Evolutionary conservation across 768 basidiomycete species (phyloP), one percentile per base, ranked within the genome.

Genomic region (Kwoniella sp.): DNA sequence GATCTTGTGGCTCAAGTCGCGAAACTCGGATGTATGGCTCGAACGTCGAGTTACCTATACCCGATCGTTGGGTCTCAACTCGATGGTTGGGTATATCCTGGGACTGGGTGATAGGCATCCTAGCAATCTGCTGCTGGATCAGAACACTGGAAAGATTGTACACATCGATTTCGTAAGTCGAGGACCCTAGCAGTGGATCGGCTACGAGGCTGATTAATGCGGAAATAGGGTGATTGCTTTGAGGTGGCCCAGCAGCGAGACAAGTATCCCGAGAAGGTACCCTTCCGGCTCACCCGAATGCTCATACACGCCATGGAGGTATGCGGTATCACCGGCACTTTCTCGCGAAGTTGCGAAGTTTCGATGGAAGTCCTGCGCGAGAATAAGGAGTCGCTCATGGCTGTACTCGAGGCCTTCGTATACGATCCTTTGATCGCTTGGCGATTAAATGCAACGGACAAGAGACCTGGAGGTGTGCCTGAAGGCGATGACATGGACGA

Each of bases 251-350:
- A 93, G 87, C 87, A 88, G 63, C 86, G 91, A 66, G 91, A 95
- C 75, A 99, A 99, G 76, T 98, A 92, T 79, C 95, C 95, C 0
- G 95, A 99, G 77, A 92, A 87, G 73, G 89, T 99, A 46, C 95
- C 95, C 0, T 99, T 99, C 84, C 83, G 95, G 32, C 79, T 99
- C 57, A 99, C 95, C 9, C 80, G 95, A 62, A 99, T 99, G 95
- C 81, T 99, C 46, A 93, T 90, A 10, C 89, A 95, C 71, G 95
- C 95, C 11, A 99, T 99, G 95, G 95, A 99, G 82, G 90, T 93
- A 62, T 93, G 91, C 75, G 93, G 95, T 20, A 95, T 99, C 56
- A 89, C 96, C 69, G 95, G 95, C 31, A 95, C 89, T 71, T 99
- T 91, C 81, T 82, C 88, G 65, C 86, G 85, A 58, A 91, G 89